Conservation (phyloP, 2,329 filamentous ascomycete genomes). For the Samsoniella hepiali region DNA sequence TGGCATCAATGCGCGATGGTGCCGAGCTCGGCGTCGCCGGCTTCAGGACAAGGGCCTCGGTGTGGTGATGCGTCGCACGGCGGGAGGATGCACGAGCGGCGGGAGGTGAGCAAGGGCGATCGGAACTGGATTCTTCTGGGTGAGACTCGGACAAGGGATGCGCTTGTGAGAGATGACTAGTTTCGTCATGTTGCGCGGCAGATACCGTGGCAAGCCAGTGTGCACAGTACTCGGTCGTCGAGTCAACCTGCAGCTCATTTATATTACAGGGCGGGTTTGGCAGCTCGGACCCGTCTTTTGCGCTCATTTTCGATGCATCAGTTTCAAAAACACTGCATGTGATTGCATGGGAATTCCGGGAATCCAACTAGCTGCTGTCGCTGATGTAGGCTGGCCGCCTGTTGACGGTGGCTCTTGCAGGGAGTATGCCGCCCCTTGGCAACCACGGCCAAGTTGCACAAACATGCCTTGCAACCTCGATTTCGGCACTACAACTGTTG, state of each 20-base stretch:
- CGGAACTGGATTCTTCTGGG: background rate
- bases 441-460: background rate
- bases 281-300: background rate
- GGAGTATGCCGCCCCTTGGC: background rate
- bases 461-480: background rate
- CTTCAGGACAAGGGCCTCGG: background rate
- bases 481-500: background rate
- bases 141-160: background rate
- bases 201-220: conserved; percentile 10
- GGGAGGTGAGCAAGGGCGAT: background rate
- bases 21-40: background rate
- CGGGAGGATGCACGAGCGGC: background rate
- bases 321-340: background rate
- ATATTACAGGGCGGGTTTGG: background rate
- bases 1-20: background rate
- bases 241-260: background rate
- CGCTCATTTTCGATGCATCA: background rate
- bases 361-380: background rate
- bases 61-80: background rate
- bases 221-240: conserved; percentile 1
- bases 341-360: background rate
- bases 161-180: background rate
- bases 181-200: background rate
- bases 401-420: conserved; percentile 9
- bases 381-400: background rate